Percentiles rank a stretch among this genome's conserved stretches.
phyloP scores from a whole-genome alignment of 2,329 filamentous ascomycete species.

The Fusarium avenaceum region DNA sequence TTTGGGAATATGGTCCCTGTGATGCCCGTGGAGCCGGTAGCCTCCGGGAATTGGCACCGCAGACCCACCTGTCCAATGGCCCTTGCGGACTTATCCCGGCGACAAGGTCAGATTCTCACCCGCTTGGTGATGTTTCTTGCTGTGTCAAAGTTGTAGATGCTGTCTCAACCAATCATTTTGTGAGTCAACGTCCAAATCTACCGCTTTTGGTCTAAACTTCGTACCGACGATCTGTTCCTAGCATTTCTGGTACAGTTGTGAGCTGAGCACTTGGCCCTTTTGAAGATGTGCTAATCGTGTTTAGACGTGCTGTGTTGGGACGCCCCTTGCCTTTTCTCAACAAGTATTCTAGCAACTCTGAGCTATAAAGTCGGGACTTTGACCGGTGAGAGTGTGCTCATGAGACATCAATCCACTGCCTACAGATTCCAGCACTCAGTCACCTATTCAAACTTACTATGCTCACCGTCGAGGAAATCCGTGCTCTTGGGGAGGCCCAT shows the following conservation, averaged over 20 bases:
- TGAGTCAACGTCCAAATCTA: not conserved
- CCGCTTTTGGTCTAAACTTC: not conserved
- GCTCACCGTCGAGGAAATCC: constrained; percentile 47
- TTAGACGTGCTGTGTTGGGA: not conserved
- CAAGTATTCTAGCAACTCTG: not conserved
- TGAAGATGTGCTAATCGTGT: not conserved
- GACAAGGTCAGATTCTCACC: constrained; percentile 17
- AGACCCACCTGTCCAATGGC: constrained; percentile 17
- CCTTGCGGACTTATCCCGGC: constrained; percentile 28
- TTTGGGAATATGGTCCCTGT: constrained; percentile 23
- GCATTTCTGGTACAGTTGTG: not conserved
- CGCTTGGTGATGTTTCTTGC: constrained; percentile 1
- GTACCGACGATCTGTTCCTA: not conserved
- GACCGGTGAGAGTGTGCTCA: too few species aligned
- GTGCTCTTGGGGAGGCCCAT: constrained; percentile 39
- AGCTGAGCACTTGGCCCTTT: not conserved
- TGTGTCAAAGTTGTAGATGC: not conserved
- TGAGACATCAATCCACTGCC: not conserved
- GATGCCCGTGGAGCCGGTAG: constrained; percentile 18
- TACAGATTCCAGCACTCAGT: not conserved
- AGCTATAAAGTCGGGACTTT: constrained; percentile 11
- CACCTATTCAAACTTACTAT: constrained; percentile 22
- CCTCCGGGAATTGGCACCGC: constrained; percentile 15
- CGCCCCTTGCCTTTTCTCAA: constrained; percentile 4
- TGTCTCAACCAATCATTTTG: constrained; percentile 14